These are phyloP conservation scores for Vaccinium corymbosum DNA, from an alignment of 148 eudicot genomes.

Conservation along the genomic window DNA sequence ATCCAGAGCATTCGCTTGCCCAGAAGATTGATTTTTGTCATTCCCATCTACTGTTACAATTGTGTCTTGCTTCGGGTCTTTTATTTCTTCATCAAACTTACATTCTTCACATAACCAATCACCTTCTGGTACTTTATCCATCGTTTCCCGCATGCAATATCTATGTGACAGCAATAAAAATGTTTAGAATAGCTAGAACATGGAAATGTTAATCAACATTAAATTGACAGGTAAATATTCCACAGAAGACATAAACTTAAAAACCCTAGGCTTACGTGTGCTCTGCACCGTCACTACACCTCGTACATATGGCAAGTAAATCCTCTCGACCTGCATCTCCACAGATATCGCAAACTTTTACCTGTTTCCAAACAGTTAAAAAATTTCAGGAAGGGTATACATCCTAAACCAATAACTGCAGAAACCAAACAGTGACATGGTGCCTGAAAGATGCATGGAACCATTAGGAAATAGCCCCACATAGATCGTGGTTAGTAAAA, in stretches of 20 bases:
- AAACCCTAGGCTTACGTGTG: slow-evolving; percentile 65
- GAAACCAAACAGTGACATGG: neutral
- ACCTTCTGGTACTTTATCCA: slow-evolving; percentile 74
- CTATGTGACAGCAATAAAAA: slow-evolving; percentile 33
- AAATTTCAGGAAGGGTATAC: slow-evolving; percentile 4
- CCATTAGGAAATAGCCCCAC: neutral
- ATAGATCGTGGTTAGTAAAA: neutral
- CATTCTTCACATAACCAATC: slow-evolving; percentile 99
- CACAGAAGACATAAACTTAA: slow-evolving; percentile 1
- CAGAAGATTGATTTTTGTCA: slow-evolving; percentile 47
- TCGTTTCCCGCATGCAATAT: slow-evolving; percentile 84
- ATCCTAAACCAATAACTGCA: neutral
- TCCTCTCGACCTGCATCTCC: slow-evolving; percentile 98
- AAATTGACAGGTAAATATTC: neutral
- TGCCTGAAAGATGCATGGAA: neutral
- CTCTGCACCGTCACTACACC: slow-evolving; percentile 95
- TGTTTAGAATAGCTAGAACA: slow-evolving; percentile 11
- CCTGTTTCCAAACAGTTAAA: slow-evolving; percentile 36
- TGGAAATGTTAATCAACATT: neutral
- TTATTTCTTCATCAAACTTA: slow-evolving; percentile 40
- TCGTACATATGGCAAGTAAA: slow-evolving; percentile 85
- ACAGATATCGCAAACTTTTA: slow-evolving; percentile 93
- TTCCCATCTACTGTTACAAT: slow-evolving; percentile 26
- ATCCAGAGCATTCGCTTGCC: slow-evolving; percentile 32
- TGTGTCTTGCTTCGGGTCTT: slow-evolving; percentile 35